Percentiles rank a stretch among this genome's conserved stretches.
These are phyloP conservation scores for Artemisia tridentata DNA, from an alignment of 129 eudicot species.

Conservation along the genomic window DNA sequence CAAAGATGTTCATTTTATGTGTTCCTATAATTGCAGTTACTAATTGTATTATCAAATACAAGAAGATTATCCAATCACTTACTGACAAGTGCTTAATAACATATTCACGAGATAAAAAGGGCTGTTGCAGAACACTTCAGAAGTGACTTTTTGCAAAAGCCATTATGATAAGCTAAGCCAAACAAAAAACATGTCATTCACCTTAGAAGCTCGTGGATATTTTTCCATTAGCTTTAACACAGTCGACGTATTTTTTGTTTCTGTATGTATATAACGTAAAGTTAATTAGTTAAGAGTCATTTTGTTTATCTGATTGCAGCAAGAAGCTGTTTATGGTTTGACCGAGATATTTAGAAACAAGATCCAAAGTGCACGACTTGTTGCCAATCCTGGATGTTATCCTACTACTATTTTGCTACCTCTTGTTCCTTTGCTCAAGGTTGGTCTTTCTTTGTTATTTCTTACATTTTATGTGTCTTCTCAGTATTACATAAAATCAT, in stretches of 20 bases:
- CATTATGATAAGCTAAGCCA: no score
- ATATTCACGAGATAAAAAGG: no score
- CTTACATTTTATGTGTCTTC: slow-evolving; percentile 11
- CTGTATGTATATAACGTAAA: neutral
- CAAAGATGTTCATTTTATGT: slow-evolving; percentile 4
- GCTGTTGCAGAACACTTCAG: no score
- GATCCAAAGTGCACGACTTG: slow-evolving; percentile 76
- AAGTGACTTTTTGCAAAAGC: no score
- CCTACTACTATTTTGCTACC: slow-evolving; percentile 94
- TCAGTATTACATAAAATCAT: neutral
- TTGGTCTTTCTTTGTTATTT: slow-evolving; percentile 24
- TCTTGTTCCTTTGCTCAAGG: slow-evolving; percentile 87
- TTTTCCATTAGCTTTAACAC: neutral
- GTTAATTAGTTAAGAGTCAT: slow-evolving; percentile 6
- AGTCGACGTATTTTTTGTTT: neutral
- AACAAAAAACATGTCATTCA: neutral
- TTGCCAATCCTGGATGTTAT: slow-evolving; percentile 99
- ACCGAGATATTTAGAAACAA: slow-evolving; percentile 78
- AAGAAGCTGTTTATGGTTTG: slow-evolving; percentile 96
- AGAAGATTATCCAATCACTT: neutral
- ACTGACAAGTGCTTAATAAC: no score
- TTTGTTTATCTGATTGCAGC: slow-evolving; percentile 43
- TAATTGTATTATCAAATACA: neutral
- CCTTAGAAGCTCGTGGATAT: slow-evolving; percentile 1
- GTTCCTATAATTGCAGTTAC: neutral